Evolutionary conservation across 805 yeast species (phyloP), one percentile per base, ranked within the genome.

Genomic region (Yueomyces sp.): DNA sequence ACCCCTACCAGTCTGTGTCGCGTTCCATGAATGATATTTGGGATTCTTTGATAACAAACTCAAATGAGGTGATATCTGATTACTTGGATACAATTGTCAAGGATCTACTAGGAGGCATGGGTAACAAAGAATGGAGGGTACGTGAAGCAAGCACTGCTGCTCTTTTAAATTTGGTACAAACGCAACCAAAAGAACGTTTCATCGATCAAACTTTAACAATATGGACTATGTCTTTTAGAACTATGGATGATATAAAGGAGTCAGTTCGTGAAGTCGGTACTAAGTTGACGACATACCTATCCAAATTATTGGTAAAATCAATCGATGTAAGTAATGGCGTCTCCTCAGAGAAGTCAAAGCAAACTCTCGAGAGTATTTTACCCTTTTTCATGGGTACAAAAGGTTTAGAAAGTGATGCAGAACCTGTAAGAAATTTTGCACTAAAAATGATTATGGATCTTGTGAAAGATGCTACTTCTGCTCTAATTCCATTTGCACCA

Each of bases 211-310:
- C 82, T 46, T 81, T 83, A 46, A 77, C 76, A 4, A 76, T 90
- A 32, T 90, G 96, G 96, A 68, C 72, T 4, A 79, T 85, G 83
- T 79, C 88, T 41, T 88, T 90, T 65, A 73, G 98, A 54, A 75
- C 77, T 0, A 75, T 90, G 74, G 98, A 90, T 64, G 97, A 90
- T 65, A 85, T 90, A 46, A 92, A 92, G 60, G 96, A 85, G 36
- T 83, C 94, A 63, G 96, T 92, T 3, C 70, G 96, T 42, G 75
- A 74, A 45, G 94, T 85, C 40, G 96, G 94, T 7, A 64, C 70
- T 37, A 73, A 72, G 34, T 65, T 92, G 36, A 77, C 94, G 1
- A 75, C 79, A 48, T 69, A 73, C 7, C 67, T 88, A 29, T 77
- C 94, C 0, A 70, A 77, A 19, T 69, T 74, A 4, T 65, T 86